Evolutionary conservation across 2,329 filamentous ascomycete species (phyloP), one percentile per base, ranked within the genome.

Genomic region (Colletotrichum sp.): DNA sequence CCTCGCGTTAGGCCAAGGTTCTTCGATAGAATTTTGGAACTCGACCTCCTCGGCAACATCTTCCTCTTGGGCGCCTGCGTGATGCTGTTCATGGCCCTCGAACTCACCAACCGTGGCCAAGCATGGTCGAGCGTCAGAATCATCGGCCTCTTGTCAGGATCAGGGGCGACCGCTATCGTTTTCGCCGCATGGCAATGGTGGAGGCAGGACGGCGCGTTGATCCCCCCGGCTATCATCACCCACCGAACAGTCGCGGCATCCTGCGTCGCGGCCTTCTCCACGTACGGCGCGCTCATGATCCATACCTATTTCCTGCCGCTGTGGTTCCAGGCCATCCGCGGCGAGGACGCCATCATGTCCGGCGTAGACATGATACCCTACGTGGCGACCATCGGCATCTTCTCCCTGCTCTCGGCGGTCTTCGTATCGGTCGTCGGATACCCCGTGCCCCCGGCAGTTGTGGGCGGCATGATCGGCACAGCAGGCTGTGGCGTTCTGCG

Each of bases 1-100:
- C 82, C 82, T 10, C 70, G 77, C 77, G 38, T 74, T 7, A 48
- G 79, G 8, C 79, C 76, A 7, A 78, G 69, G 2, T 58, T 82
- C 30, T 6, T 79, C 12, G 76, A 81, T 34, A 79, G 81, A 6
- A 57, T 84, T 24, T 30, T 82, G n/a, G 80, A 81, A 43, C 79
- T 84, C 4, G 83, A 83, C 68, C 81, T 87, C 1, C 71, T 84
- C 24, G 88, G 89, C 3, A 87, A 86, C 5, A 30, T 83, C 4
- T 81, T 88, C 13, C 86, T 90, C 71, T 80, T 90, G 4, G 85
- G 84, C 1, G 83, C 84, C 24, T 82, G 88, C 18, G 81, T 89
- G 65, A 86, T 87, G 79, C 78, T 89, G 8, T 83, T 90, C 73
- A 82, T 90, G 3, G 88, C 88, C 1, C 81, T 90, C 21, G 85